Percentiles rank a stretch among this genome's conserved stretches.
These are phyloP conservation scores for Chlorophyllum brunneum DNA, from an alignment of 768 basidiomycete genomes.

Conservation along the genomic window DNA sequence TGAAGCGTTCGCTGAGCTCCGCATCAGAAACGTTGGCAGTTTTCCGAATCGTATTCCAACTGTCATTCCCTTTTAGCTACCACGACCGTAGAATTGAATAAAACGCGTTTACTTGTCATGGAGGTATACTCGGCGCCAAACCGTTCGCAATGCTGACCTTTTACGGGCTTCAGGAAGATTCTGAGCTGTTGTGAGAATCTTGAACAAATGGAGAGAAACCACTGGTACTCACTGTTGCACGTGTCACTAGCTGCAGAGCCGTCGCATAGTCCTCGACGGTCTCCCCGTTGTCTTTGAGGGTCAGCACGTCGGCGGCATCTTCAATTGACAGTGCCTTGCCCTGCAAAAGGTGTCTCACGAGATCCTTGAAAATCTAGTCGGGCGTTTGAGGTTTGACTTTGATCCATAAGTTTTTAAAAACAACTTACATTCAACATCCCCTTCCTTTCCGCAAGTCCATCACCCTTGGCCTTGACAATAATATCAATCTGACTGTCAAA, in stretches of 20 bases:
- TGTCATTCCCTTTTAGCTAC: slow-evolving; percentile 24
- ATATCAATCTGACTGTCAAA: slow-evolving; percentile 67
- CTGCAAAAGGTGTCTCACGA: slow-evolving; percentile 66
- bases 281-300: slow-evolving; percentile 73
- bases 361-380: slow-evolving; percentile 62
- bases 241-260: slow-evolving; percentile 63
- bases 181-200: slow-evolving; percentile 28
- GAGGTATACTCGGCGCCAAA: slow-evolving; percentile 87
- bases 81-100: not conserved
- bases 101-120: slow-evolving; percentile 73
- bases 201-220: not conserved
- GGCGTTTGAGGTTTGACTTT: not conserved
- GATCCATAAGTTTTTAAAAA: not conserved
- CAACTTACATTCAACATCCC: slow-evolving; percentile 49
- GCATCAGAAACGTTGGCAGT: slow-evolving; percentile 76
- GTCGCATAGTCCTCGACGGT: slow-evolving; percentile 63
- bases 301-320: slow-evolving; percentile 78
- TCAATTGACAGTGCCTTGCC: slow-evolving; percentile 75
- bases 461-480: slow-evolving; percentile 53
- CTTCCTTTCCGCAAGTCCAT: slow-evolving; percentile 38
- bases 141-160: slow-evolving; percentile 63
- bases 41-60: slow-evolving; percentile 75
- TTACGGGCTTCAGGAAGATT: slow-evolving; percentile 67
- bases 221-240: slow-evolving; percentile 39
- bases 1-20: slow-evolving; percentile 68